phyloP scores from a whole-genome alignment of 2,329 filamentous ascomycete species.

The Xylariaceae sp. region DNA sequence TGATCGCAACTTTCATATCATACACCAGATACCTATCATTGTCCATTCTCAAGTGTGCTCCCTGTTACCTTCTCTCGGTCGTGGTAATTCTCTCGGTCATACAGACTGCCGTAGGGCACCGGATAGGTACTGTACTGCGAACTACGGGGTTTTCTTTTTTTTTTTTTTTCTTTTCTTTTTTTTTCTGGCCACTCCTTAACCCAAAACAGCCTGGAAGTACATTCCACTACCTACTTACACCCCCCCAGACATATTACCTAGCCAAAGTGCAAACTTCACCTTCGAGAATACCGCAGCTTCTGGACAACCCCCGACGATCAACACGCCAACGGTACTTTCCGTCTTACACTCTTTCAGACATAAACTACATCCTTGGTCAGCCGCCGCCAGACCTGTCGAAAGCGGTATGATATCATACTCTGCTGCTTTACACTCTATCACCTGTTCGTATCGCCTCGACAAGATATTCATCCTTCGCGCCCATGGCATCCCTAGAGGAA shows the following conservation, averaged over 20 bases:
- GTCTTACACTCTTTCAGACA: background rate
- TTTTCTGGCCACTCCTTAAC: too few relatives aligned
- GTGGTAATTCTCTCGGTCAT: too few relatives aligned
- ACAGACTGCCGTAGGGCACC: too few relatives aligned
- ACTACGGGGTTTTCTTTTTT: too few relatives aligned
- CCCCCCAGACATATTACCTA: too few relatives aligned
- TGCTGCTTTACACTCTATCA: background rate
- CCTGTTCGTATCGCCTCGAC: background rate
- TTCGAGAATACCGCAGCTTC: background rate
- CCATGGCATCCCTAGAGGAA: conserved; percentile 3
- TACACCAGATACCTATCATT: background rate
- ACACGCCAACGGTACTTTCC: background rate
- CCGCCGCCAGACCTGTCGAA: background rate
- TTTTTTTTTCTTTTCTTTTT: too few relatives aligned
- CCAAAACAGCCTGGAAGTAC: too few relatives aligned
- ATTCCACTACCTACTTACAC: too few relatives aligned
- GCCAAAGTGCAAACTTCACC: background rate
- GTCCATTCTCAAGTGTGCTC: background rate
- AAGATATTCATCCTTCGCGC: background rate
- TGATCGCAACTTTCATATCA: background rate
- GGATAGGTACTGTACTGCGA: background rate
- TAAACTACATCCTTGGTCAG: background rate
- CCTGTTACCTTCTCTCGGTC: too few relatives aligned
- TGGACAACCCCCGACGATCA: background rate
- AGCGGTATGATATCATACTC: background rate